Base-by-base conservation (phyloP, 148 eudicot genomes). In the Tetragonia tetragonoides region DNA sequence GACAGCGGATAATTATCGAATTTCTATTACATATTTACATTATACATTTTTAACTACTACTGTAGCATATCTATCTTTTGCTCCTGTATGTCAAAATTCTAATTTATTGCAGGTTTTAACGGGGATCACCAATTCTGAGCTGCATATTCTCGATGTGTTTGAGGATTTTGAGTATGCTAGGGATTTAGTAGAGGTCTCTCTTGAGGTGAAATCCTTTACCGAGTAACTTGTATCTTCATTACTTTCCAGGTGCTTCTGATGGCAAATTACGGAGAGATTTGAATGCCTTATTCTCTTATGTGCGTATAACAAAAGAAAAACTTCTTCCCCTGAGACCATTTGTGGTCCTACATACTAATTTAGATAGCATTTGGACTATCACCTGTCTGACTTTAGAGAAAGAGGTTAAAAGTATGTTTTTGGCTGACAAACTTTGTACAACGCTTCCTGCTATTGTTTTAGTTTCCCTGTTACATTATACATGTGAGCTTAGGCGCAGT, bases 111-210 rank as follows among this genome's bases (percentile, higher is more conserved):
- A 90, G 94, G 90, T 90, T 76, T 83, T 90, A 68, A 73, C 54
- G 60, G 92, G 82, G 14, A 38, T 90, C 54, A 85, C 90, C 53
- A 78, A 79, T 67, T 85, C 83, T 20, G 94, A 90, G 81, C 82
- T 90, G 72, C 60, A 81, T 81, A 80, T 86, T 63, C 80, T 90
- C 71, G 94, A 90, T 83, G 40, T 53, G 11, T 90, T 90, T 78
- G 94, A 90, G 84, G 94, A 90, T 76, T 83, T 73, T 12, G 93
- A 90, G 88, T 90, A 90, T 81, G 88, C 83, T 39, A 85, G 90
- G 84, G 80, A 70, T 40, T 62, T 81, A 66, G 85, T 88, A 11
- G 89, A 90, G 73, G 86, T 86, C 59, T 70, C 82, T 78, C 86
- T 75, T 44, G 77, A 61, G 83, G 88, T 86, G 83, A 77, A 54